Conservation (phyloP, 495 filamentous ascomycete genomes). For the Astrocystis sublimbata region DNA sequence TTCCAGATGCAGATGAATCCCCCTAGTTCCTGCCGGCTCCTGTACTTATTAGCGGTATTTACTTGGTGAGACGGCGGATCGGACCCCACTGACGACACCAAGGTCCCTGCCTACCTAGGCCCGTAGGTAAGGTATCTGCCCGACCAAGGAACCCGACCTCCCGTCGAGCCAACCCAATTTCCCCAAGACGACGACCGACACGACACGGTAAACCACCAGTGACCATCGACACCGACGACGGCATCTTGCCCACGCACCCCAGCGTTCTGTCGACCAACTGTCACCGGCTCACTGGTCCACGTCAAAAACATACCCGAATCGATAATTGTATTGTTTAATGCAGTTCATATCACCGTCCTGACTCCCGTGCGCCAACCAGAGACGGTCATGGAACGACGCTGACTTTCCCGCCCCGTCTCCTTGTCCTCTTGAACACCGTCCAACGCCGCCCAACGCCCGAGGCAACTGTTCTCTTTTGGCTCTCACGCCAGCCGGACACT, state of each 20-base stretch:
- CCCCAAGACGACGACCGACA: conserved; percentile 13
- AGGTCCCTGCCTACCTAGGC: too few species aligned
- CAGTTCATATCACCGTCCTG: conserved; percentile 11
- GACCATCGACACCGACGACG: too few species aligned
- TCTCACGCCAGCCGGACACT: background rate
- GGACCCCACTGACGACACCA: conserved; percentile 22
- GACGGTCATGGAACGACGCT: conserved; percentile 21
- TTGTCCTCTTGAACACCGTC: background rate
- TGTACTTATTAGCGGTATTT: background rate
- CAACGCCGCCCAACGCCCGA: background rate
- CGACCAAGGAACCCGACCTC: conserved; percentile 16
- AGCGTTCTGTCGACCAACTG: background rate
- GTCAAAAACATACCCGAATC: too few species aligned
- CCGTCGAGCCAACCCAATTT: conserved; percentile 22
- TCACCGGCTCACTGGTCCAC: background rate
- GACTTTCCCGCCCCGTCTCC: conserved; percentile 12
- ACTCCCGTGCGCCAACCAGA: conserved; percentile 10
- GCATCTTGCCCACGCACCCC: background rate
- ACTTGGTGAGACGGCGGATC: background rate
- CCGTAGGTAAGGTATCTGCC: too few species aligned
- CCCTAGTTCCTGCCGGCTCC: too few species aligned
- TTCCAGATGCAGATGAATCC: too few species aligned
- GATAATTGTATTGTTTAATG: conserved; percentile 23
- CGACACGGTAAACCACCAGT: conserved; percentile 11
- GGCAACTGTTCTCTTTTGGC: too few species aligned